A percentile compares a stretch with the other conserved stretches of the same genome.
phyloP scores from a whole-genome alignment of 768 basidiomycete genomes.

The Boletus subparvulus region DNA sequence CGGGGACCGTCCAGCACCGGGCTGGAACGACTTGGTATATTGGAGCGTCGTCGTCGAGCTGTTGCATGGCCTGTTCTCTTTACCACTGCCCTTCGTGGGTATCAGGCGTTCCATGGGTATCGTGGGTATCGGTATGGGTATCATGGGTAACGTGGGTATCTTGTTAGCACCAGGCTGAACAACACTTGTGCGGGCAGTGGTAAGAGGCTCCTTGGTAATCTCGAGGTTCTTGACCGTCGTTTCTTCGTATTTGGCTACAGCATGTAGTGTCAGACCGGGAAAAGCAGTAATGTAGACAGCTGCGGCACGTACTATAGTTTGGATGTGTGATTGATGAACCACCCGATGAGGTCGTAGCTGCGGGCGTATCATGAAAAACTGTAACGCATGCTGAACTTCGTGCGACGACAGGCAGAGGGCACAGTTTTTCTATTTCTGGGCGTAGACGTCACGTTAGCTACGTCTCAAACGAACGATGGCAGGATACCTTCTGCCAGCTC shows the following conservation, averaged over 20 bases:
- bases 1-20: neutral
- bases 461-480: neutral
- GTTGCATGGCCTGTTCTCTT: conserved; percentile 17
- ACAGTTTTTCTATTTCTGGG: neutral
- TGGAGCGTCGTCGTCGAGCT: conserved; percentile 4
- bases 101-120: conserved; percentile 4
- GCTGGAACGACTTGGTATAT: neutral
- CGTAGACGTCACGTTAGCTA: neutral
- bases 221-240: neutral
- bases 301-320: conserved; percentile 5
- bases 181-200: neutral
- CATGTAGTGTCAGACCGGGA: neutral
- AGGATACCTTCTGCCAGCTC: conserved; percentile 9
- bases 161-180: conserved; percentile 8
- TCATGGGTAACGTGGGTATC: conserved; percentile 2
- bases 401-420: neutral
- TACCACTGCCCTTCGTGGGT: conserved; percentile 2
- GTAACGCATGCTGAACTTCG: neutral
- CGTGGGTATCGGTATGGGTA: conserved; percentile 1
- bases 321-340: neutral
- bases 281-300: neutral
- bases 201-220: neutral
- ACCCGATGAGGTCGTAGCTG: neutral
- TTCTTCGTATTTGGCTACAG: neutral
- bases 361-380: neutral